phyloP scores from a whole-genome alignment of 2,329 filamentous ascomycete species.

The Hymenotorrendiella dingleyae region DNA sequence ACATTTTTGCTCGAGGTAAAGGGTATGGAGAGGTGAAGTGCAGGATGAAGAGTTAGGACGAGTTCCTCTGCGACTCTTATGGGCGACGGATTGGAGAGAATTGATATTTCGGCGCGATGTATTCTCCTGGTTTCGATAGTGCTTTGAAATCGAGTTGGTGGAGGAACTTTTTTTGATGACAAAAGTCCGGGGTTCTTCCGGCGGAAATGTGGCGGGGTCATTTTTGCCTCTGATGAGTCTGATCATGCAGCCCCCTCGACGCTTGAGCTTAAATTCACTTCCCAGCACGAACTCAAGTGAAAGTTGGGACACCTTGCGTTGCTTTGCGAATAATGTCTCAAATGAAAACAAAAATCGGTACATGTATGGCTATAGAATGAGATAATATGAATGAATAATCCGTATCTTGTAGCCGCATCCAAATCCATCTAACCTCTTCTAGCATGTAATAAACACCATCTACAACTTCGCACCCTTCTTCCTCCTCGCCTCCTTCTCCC shows the following conservation, averaged over 20 bases:
- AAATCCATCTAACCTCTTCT: no score
- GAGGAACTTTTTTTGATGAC: conserved; percentile 14
- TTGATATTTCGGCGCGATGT: background rate
- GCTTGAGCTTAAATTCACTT: no score
- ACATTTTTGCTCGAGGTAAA: conserved; percentile 13
- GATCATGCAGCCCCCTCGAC: no score
- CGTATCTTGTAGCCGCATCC: no score
- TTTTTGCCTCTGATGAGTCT: no score
- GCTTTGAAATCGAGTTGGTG: conserved; percentile 16
- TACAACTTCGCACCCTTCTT: conserved; percentile 62
- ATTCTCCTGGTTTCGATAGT: conserved; percentile 9
- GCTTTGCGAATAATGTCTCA: no score
- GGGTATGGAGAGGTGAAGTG: background rate
- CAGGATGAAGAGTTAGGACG: background rate
- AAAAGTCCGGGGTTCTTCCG: conserved; percentile 8
- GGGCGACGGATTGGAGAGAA: background rate
- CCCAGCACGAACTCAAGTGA: no score
- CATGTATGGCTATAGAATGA: no score
- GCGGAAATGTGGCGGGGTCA: background rate
- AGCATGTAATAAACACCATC: no score
- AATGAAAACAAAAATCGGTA: no score
- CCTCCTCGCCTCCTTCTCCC: conserved; percentile 63
- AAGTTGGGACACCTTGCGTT: no score
- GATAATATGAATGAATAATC: no score
- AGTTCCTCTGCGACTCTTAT: background rate